phyloP scores from a whole-genome alignment of 2,329 filamentous ascomycete genomes.

The Harringtonia lauricola region DNA sequence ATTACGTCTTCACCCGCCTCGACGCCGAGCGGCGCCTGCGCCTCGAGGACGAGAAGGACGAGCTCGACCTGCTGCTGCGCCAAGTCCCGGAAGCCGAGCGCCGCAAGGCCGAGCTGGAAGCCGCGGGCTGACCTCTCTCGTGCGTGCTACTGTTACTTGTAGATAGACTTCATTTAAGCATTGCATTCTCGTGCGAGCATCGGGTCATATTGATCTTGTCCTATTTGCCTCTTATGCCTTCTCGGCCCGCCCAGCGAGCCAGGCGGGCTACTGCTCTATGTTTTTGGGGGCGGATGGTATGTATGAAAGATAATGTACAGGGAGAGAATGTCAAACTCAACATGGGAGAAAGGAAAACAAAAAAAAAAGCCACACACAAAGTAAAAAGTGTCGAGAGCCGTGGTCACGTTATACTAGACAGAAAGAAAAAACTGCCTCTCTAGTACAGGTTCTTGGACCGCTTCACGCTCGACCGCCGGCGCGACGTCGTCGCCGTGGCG shows the following conservation, averaged over 20 bases:
- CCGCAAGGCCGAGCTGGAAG: constrained; percentile 67
- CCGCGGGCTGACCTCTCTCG: background rate
- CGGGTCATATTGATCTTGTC: no score
- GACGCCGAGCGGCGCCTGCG: constrained; percentile 78
- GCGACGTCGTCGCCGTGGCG: background rate
- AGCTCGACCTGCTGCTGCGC: constrained; percentile 74
- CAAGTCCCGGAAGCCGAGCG: constrained; percentile 82
- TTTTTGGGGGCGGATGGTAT: background rate
- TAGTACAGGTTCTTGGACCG: background rate
- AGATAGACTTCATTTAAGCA: no score
- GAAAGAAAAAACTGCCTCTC: background rate
- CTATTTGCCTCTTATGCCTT: no score
- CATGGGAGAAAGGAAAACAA: background rate
- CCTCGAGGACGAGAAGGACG: constrained; percentile 94
- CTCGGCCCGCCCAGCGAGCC: no score
- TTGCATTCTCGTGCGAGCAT: no score
- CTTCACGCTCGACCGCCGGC: background rate
- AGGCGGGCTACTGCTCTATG: no score
- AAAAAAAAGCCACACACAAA: background rate
- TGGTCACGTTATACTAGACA: no score
- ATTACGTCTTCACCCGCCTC: constrained; percentile 79
- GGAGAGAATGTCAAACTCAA: background rate
- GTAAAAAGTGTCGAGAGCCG: no score
- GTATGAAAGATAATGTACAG: background rate
- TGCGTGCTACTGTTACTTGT: no score